These are phyloP conservation scores for Vanderwaltozyma yarrowii DNA, from an alignment of 805 yeast genomes.

Conservation along the genomic window DNA sequence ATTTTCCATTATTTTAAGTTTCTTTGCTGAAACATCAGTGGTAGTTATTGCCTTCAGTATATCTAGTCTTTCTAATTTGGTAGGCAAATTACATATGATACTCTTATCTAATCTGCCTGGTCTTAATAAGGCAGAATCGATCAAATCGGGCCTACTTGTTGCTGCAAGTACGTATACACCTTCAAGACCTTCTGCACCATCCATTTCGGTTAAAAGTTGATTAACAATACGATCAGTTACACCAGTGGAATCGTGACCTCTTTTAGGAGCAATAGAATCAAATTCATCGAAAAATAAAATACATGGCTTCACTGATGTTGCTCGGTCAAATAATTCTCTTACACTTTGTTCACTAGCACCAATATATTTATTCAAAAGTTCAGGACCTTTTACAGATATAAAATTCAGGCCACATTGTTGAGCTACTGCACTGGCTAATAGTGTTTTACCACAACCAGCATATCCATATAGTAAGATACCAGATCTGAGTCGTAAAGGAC, in stretches of 20 bases:
- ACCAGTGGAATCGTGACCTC: conserved; percentile 97
- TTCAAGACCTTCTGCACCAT: conserved; percentile 96
- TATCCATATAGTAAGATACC: conserved; percentile 89
- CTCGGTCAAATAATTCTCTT: conserved; percentile 85
- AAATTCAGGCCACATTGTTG: conserved; percentile 90
- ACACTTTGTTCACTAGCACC: conserved; percentile 97
- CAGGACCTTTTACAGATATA: conserved; percentile 92
- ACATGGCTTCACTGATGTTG: conserved; percentile 92
- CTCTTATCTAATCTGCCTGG: conserved; percentile 96
- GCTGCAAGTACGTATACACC: conserved; percentile 97
- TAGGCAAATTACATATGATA: conserved; percentile 83
- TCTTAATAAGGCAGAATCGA: conserved; percentile 87
- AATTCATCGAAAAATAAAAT: conserved; percentile 89
- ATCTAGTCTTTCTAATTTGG: conserved; percentile 56
- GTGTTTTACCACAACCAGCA: conserved; percentile 96
- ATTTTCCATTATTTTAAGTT: conserved; percentile 38
- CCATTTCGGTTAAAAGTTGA: conserved; percentile 96
- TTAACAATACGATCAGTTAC: conserved; percentile 97
- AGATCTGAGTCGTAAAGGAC: conserved; percentile 80
- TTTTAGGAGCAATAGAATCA: conserved; percentile 93
- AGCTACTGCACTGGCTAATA: conserved; percentile 87
- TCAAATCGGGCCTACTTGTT: conserved; percentile 89
- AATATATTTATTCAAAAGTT: conserved; percentile 85
- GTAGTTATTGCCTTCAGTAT: conserved; percentile 38
- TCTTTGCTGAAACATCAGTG: not conserved